Evolutionary conservation across 768 basidiomycete species (phyloP), one percentile per base, ranked within the genome.

Genomic region (Scleroderma bovista): DNA sequence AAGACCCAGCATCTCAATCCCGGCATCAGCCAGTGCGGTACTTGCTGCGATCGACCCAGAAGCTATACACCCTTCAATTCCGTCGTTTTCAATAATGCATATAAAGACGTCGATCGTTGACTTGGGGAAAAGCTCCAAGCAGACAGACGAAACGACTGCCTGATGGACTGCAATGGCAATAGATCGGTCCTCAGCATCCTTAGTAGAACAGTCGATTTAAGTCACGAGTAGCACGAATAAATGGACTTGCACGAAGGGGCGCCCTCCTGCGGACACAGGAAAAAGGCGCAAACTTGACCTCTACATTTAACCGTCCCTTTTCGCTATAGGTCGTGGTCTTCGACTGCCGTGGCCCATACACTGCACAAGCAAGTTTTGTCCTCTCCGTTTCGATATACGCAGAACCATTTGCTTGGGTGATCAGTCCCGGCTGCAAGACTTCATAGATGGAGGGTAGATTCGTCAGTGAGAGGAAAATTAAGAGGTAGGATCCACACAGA

Each of bases 241-340:
- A 55, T 29, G 26, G 3, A 62, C 86, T 69, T 69, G 95, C 95
- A 54, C 88, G 84, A 58, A 95, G 79, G 0, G 95, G 95, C 7
- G 88, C 85, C 62, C 87, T 75, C 57, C 95, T 74, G 15, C 74
- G 77, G 24, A 72, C 68, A 58, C 86, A 92, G 8, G 96, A 92
- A 65, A 95, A 99, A 0, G 96, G 96, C 2, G 94, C 80, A 60
- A 94, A 97, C 69, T 97, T 97, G 46, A 98, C 90, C 69, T 98
- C 94, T 7, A 99, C 88, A 52, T 93, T 97, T 46, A 99, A 69
- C 47, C 79, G 80, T 1, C 95, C 96, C 51, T 81, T 85, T 58
- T 97, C 95, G 54, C 77, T 92, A 63, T 94, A 99, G 3, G 80
- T 68, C 13, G 75, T 74, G 47, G 78, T 87, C 74, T 87, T 91